Evolutionary conservation across 768 basidiomycete species (phyloP).

Genomic region (Lyophyllum semitale): DNA sequence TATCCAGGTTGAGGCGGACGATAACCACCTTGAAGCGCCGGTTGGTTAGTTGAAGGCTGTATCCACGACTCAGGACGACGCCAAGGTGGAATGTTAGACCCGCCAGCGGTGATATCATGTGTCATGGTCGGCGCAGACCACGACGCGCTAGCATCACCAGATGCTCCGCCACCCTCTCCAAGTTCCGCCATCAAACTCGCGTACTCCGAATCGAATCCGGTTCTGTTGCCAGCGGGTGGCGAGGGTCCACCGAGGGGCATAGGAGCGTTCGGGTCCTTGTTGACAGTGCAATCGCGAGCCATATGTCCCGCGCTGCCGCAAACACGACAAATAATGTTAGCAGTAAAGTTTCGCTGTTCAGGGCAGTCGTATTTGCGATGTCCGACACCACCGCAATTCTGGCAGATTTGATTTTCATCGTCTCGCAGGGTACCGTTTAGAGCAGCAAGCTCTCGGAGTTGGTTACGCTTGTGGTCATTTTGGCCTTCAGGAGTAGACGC

Average conservation of each 20-base stretch:
- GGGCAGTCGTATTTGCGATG: slow-evolving; percentile 99
- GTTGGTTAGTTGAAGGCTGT: slow-evolving; percentile 49
- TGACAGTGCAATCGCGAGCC: slow-evolving; percentile 96
- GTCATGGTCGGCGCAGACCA: slow-evolving; percentile 53
- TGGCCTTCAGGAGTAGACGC: slow-evolving; percentile 99
- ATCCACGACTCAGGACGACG: slow-evolving; percentile 89
- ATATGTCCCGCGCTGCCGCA: slow-evolving; percentile 99
- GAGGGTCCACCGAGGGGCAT: slow-evolving; percentile 43
- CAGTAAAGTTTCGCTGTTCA: slow-evolving; percentile 97
- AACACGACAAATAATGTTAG: slow-evolving; percentile 98
- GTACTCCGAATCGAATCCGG: slow-evolving; percentile 97
- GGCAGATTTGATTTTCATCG: slow-evolving; percentile 99
- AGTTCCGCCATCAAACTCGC: slow-evolving; percentile 97
- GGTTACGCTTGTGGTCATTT: slow-evolving; percentile 99
- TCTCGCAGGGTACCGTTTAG: slow-evolving; percentile 98
- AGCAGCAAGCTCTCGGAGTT: slow-evolving; percentile 95
- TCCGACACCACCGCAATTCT: slow-evolving; percentile 92
- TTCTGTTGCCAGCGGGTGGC: slow-evolving; percentile 57
- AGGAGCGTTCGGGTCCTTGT: slow-evolving; percentile 82
- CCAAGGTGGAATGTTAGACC: slow-evolving; percentile 87
- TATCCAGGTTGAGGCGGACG: slow-evolving; percentile 70
- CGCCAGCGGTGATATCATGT: slow-evolving; percentile 73
- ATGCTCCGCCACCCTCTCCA: slow-evolving; percentile 69
- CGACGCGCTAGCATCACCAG: slow-evolving; percentile 54
- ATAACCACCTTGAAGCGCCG: slow-evolving; percentile 55